Percentiles rank a stretch among this genome's conserved stretches.
These are phyloP conservation scores for Leishmania guyanensis DNA, from an alignment of 208 protist genomes.

Conservation along the genomic window DNA sequence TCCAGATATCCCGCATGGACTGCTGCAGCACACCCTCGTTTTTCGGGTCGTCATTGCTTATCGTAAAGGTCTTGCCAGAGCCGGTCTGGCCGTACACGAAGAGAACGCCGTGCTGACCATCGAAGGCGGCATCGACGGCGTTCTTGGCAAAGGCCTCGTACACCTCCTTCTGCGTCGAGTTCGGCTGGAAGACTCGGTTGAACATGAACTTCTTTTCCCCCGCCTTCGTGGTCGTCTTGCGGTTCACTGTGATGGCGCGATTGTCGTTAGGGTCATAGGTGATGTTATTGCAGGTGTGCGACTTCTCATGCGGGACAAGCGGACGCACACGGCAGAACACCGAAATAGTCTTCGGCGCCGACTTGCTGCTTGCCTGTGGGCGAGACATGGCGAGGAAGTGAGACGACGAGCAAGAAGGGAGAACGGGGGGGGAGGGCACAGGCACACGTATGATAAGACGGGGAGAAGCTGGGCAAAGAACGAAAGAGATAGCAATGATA, in stretches of 20 bases:
- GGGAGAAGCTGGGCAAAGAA: not conserved
- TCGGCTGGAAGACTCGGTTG: constrained; percentile 68
- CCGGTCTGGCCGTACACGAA: constrained; percentile 94
- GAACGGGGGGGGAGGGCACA: too few relatives aligned
- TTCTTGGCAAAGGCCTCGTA: constrained; percentile 74
- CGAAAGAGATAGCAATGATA: not conserved
- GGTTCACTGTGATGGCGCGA: constrained; percentile 46
- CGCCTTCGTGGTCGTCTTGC: constrained; percentile 44
- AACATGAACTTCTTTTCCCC: constrained; percentile 69
- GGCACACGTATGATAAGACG: not conserved
- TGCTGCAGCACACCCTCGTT: constrained; percentile 89
- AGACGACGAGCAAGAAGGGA: not conserved
- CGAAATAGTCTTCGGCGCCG: constrained; percentile 83
- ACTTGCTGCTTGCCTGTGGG: constrained; percentile 45
- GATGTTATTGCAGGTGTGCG: constrained; percentile 79
- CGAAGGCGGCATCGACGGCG: constrained; percentile 87
- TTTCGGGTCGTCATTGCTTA: constrained; percentile 88
- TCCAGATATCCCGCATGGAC: constrained; percentile 72
- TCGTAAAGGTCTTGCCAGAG: constrained; percentile 92
- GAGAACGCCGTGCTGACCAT: constrained; percentile 88
- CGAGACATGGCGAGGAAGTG: constrained; percentile 39
- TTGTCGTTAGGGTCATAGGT: constrained; percentile 52
- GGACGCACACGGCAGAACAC: constrained; percentile 88
- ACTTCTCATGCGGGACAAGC: constrained; percentile 67
- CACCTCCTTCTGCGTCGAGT: constrained; percentile 66